Conservation (phyloP, 179 eudicot genomes). For the Silene coronaria region DNA sequence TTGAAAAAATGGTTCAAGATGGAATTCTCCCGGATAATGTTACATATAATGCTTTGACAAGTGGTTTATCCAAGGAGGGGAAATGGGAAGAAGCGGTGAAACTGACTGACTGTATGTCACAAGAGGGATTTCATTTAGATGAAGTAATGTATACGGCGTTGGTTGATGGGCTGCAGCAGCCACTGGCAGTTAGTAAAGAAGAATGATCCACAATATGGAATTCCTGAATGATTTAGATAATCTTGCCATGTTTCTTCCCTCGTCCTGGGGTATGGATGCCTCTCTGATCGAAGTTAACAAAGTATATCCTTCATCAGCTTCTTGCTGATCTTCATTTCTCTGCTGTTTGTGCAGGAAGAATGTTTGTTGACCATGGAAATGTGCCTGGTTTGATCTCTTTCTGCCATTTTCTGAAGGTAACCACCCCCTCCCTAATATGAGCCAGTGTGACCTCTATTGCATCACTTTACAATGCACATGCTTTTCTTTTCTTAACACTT, state of each 20-base stretch:
- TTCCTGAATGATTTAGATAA: slow-evolving; percentile 24
- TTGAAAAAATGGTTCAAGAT: slow-evolving; percentile 55
- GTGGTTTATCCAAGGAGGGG: slow-evolving; percentile 58
- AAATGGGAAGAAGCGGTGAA: slow-evolving; percentile 49
- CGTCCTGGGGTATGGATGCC: not conserved
- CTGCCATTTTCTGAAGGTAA: not conserved
- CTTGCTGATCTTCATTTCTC: slow-evolving; percentile 1
- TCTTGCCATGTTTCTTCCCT: not conserved
- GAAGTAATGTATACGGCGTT: slow-evolving; percentile 64
- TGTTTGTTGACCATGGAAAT: slow-evolving; percentile 6
- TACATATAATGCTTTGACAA: slow-evolving; percentile 57
- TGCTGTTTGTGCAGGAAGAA: not conserved
- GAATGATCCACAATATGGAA: slow-evolving; percentile 37
- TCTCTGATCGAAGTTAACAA: not conserved
- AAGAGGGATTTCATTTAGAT: slow-evolving; percentile 46
- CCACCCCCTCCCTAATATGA: not conserved
- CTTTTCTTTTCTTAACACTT: not conserved
- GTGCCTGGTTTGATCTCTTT: not conserved
- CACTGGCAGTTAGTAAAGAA: slow-evolving; percentile 29
- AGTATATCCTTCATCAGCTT: not conserved
- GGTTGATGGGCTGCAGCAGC: slow-evolving; percentile 45
- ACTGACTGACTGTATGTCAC: slow-evolving; percentile 42
- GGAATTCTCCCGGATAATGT: slow-evolving; percentile 69
- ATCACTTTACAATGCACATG: not conserved
- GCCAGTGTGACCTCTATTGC: not conserved